Evolutionary conservation across 1,139 yeast genomes (phyloP), one percentile per base, ranked within the genome.

Genomic region (Saccharomyces hybrid): DNA sequence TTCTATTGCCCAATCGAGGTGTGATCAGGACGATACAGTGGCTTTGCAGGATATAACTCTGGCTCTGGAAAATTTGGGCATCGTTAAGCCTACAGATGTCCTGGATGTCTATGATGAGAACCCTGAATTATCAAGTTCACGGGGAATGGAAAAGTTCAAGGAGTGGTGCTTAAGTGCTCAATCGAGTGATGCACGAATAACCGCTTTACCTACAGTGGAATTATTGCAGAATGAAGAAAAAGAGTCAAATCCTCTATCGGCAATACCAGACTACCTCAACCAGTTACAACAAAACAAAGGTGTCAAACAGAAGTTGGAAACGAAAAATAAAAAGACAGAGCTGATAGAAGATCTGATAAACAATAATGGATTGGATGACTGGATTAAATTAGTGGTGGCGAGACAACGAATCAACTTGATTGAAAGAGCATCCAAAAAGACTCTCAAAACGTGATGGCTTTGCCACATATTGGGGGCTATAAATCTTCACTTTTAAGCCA

Each of bases 11-110:
- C 67, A 73, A 19, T 75, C 82, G 0, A 66, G 73, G n/a, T 57
- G 68, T 16, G 71, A 75, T 47, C 41, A 75, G 8, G 70, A 78
- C 29, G 70, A 67, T 8, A 73, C 71, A 12, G 74, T 81, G 6
- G 76, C 73, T 6, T 63, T 83, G 9, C 81, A 78, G 51, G 95
- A 87, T 65, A 72, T 84, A 9, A 73, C 86, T 46, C 80, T 80
- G 63, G 86, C 87, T 0, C 72, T 86, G 73, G 75, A 78, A 31
- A 77, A 78, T 57, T 65, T 78, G 14, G 86, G 84, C 2, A 70
- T 81, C 51, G 66, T 84, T 9, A 77, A 77, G 54, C 86, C 86
- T 0, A 57, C 69, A n/a, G 72, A 74, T 50, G 24, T 70, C 2
- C 57, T 74, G 31, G 80, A 77, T 58, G 71, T 74, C 1, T 72